These are phyloP conservation scores for Gossypium trilobum DNA, from an alignment of 441 rosid species.

Conservation along the genomic window DNA sequence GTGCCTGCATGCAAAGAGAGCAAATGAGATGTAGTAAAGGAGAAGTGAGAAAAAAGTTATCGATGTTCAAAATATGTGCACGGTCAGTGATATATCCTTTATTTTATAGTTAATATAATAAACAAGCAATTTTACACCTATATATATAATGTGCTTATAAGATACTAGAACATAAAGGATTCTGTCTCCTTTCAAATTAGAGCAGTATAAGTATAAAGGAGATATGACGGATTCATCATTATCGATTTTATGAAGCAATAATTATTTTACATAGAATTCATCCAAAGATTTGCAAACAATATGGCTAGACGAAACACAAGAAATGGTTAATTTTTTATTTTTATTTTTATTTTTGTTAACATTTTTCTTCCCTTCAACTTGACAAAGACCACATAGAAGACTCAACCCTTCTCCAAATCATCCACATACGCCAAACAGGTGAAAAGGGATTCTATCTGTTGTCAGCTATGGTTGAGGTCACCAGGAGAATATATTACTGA, in stretches of 20 bases:
- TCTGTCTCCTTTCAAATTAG: background rate
- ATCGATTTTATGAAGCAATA: background rate
- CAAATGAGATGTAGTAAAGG: slow-evolving; percentile 12
- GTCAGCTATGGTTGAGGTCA: background rate
- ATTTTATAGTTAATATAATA: background rate
- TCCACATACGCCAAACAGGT: slow-evolving; percentile 5
- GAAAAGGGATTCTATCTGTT: background rate
- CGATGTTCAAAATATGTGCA: background rate
- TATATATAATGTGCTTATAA: slow-evolving; percentile 2
- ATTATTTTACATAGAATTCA: background rate
- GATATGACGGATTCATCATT: background rate
- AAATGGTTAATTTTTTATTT: background rate
- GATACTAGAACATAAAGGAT: background rate
- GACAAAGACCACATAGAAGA: background rate
- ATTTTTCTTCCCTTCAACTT: background rate
- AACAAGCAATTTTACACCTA: background rate
- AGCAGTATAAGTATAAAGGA: background rate
- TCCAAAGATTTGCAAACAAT: background rate
- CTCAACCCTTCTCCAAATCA: background rate
- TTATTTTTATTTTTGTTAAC: background rate
- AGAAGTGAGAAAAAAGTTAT: background rate
- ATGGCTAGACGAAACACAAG: background rate
- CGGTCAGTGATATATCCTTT: background rate
- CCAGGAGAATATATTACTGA: background rate
- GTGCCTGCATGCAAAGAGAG: slow-evolving; percentile 47